Base-by-base conservation (phyloP, 1,284 basidiomycete species). In the Cryptococcus deneoformans region DNA sequence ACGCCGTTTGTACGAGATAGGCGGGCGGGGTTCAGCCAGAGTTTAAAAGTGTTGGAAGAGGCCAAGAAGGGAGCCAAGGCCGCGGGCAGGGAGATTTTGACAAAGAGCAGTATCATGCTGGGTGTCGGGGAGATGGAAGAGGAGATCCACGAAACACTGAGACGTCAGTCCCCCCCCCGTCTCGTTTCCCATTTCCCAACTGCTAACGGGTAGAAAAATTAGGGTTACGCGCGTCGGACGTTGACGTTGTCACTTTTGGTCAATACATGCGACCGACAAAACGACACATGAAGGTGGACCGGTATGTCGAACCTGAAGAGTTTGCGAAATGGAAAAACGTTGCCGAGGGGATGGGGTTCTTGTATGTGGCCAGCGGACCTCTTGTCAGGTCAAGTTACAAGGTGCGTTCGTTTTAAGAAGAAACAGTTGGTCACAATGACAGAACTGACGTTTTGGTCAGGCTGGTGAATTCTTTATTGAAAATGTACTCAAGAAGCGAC, bases 221-320 rank as follows among this genome's bases (percentile, higher is more conserved):
- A 92, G 95, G 95, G 65, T 83, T 99, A 3, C 87, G 95, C 45
- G 87, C 87, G 62, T 82, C 86, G 42, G 83, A 92, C 61, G 95
- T 99, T 39, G 94, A 99, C 72, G 95, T 99, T 8, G 94, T 99
- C 37, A 99, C 96, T 0, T 98, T 99, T 73, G 96, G 96, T 1
- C 96, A 99, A 80, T 99, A 99, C 79, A 99, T 99, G 96, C 87
- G 96, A 47, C 96, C 96, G 1, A 99, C 96, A 1, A 99, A 99
- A 79, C 84, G 88, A 38, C 96, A 99, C 78, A 99, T 99, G 96
- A 99, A 98, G 78, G 96, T 99, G 6, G 87, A 92, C 65, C 88
- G 91, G 24, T 99, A 99, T 71, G 92, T 99, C 14, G 85, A 90
- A 61, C 96, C 96, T 0, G 84, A 86, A 2, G 94, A 97, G 76